Evolutionary conservation across 192 early-diverging fungal species (phyloP).

Genomic region (Cladochytrium replicatum): DNA sequence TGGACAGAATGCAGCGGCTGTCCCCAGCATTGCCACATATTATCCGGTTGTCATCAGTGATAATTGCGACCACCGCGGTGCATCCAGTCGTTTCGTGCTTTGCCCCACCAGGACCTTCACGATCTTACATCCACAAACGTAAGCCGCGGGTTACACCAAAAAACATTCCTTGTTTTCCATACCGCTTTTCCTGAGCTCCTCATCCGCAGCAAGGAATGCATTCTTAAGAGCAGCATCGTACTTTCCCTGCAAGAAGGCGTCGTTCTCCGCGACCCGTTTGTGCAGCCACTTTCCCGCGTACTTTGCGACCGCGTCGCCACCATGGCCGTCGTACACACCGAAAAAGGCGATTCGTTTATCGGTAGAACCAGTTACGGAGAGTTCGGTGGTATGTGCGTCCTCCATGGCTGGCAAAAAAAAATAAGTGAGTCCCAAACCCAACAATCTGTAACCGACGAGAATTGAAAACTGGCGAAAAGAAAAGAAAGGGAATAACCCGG

Average conservation of each 20-base stretch:
- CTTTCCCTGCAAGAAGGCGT: slow-evolving; percentile 54
- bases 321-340: slow-evolving; percentile 95
- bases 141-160: too few species aligned
- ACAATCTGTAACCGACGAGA: too few species aligned
- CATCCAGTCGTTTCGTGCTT: slow-evolving; percentile 84
- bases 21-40: slow-evolving; percentile 94
- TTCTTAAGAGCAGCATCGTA: slow-evolving; percentile 69
- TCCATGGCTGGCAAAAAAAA: slow-evolving; percentile 67
- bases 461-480: not conserved
- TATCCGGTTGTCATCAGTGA: slow-evolving; percentile 72
- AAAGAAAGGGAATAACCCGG: not conserved
- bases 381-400: slow-evolving; percentile 94
- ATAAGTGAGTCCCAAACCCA: too few species aligned
- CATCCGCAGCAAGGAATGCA: slow-evolving; percentile 75
- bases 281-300: slow-evolving; percentile 75
- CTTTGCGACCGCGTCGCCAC: slow-evolving; percentile 71
- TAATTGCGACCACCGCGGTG: slow-evolving; percentile 82
- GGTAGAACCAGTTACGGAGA: too few species aligned
- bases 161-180: too few species aligned
- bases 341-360: too few species aligned
- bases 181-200: slow-evolving; percentile 57
- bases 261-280: slow-evolving; percentile 50
- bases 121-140: too few species aligned
- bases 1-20: slow-evolving; percentile 81
- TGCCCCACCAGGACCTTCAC: not conserved